Evolutionary conservation across 2,329 filamentous ascomycete genomes (phyloP), one percentile per base, ranked within the genome.

Genomic region (Tricladium varicosporioides): DNA sequence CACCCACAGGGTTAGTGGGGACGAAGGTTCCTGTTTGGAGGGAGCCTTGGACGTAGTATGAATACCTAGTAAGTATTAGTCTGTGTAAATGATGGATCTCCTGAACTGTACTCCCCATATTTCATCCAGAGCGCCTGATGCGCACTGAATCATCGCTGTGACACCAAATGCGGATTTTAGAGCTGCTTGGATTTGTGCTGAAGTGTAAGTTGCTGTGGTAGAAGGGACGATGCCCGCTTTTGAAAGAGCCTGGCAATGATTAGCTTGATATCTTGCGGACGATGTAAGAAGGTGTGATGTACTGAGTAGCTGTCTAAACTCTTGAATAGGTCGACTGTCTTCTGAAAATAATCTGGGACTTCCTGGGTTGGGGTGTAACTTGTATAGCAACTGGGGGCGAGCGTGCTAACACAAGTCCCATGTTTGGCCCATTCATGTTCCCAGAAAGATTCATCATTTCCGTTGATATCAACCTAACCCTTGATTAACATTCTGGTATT

Each of bases 351-450:
- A 68, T 88, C 86, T 11, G 60, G 50, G 16, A 65, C 61, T 48
- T 66, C 64, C 48, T 61, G 49, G 8, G 27, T 52, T 16, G 54
- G 16, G 18, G 47, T 53, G 47, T 57, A 51, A 1, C 48, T 47
- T 11, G 45, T 59, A 73, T 90, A 92, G 76, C 88, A 92, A 16
- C 73, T 71, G 0, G 87, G 82, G 42, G 84, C 76, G 10, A 91
- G 77, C 0, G 88, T 91, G 63, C 79, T 84, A 62, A 91, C 82
- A 72, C 88, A 91, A 15, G 78, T 81, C 52, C 88, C 89, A 69
- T 92, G 88, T 71, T 91, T 92, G 64, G 78, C 77, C 83, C 85
- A 91, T 71, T 91, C 88, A 69, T 91, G 87, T 68, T 87, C 76
- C 88, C 88, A 91, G 65, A 91, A 83, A 10, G 74, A 73, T 62